These are phyloP conservation scores for Eimeria falciformis DNA, from an alignment of 169 alveolate genomes.

Conservation along the genomic window DNA sequence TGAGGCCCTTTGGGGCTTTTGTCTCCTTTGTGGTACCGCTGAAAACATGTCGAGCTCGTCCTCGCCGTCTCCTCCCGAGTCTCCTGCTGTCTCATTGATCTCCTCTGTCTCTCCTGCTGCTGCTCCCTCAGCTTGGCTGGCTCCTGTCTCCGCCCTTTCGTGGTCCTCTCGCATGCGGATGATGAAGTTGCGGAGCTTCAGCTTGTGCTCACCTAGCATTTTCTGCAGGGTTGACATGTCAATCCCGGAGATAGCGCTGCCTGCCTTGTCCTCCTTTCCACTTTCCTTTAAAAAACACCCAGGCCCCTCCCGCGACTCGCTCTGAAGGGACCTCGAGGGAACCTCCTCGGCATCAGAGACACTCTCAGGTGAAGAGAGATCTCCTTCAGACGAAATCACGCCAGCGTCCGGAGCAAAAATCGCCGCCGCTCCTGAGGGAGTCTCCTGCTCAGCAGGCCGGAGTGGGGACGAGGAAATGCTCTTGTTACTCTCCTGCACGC, in stretches of 20 bases:
- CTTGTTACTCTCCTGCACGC: background rate
- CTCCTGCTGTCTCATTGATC: background rate
- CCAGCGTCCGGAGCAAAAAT: background rate
- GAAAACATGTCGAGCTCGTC: constrained; percentile 77
- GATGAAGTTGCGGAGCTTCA: constrained; percentile 74
- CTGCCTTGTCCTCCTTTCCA: background rate
- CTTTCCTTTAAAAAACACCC: background rate
- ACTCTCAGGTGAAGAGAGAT: background rate
- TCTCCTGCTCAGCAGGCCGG: background rate
- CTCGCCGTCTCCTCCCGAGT: constrained; percentile 15
- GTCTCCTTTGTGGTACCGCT: background rate
- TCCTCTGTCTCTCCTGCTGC: constrained; percentile 33
- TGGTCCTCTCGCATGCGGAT: constrained; percentile 75
- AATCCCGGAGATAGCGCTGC: constrained; percentile 3
- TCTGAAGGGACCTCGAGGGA: background rate
- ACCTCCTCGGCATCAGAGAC: constrained; percentile 33
- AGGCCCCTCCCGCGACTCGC: background rate
- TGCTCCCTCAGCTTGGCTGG: background rate
- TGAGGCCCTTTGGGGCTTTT: background rate
- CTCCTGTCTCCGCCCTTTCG: constrained; percentile 56
- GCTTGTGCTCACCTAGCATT: constrained; percentile 76
- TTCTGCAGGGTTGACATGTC: constrained; percentile 67
- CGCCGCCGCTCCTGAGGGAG: background rate
- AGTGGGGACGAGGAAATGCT: background rate
- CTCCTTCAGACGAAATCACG: background rate